Conservation (phyloP, 257 asterid species). For the Petunia secreta region DNA sequence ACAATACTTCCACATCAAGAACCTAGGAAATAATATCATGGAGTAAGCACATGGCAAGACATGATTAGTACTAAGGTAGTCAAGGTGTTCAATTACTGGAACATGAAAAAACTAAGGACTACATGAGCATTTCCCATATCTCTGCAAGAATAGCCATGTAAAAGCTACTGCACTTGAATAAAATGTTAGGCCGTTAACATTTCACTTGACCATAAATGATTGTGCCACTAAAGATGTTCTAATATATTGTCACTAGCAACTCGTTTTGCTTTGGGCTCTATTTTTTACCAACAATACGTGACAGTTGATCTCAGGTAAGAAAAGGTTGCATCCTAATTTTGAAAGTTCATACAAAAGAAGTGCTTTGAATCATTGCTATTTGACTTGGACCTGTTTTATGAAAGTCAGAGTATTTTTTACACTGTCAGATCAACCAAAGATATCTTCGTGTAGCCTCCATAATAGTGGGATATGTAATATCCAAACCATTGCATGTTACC, state of each 20-base stretch:
- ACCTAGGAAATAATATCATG: neutral
- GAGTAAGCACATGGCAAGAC: slow-evolving; percentile 6
- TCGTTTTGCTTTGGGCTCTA: too few species aligned
- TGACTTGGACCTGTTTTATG: too few species aligned
- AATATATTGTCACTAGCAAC: slow-evolving; percentile 9
- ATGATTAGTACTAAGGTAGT: neutral
- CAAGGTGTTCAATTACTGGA: neutral
- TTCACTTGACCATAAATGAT: neutral
- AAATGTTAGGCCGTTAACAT: neutral
- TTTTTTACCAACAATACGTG: neutral
- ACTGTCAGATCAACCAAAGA: too few species aligned
- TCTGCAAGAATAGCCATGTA: neutral
- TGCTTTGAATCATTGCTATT: too few species aligned
- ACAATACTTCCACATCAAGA: neutral
- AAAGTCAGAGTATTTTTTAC: too few species aligned
- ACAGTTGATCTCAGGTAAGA: neutral
- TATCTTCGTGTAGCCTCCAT: too few species aligned
- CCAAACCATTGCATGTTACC: too few species aligned
- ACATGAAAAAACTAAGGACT: neutral
- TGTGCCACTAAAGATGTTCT: slow-evolving; percentile 16
- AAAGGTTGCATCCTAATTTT: neutral
- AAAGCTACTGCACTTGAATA: neutral
- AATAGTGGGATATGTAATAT: too few species aligned
- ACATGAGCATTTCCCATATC: neutral
- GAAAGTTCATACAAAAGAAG: neutral